Conservation (phyloP, 768 basidiomycete genomes). For the Collybia mongolica region DNA sequence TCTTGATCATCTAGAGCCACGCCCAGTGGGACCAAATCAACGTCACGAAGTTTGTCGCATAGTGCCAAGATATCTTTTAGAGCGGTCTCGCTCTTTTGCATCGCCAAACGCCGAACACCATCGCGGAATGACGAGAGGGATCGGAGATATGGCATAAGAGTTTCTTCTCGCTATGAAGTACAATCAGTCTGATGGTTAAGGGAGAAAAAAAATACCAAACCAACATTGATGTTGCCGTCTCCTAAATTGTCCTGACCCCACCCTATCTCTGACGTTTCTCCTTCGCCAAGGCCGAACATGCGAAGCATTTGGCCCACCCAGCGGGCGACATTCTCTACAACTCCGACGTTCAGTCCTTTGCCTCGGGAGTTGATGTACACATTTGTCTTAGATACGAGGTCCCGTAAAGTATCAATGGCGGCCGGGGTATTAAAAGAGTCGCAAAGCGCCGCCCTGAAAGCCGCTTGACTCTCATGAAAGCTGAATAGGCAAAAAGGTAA, state of each 20-base stretch:
- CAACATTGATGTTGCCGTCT: slow-evolving; percentile 49
- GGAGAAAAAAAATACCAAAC: slow-evolving; percentile 23
- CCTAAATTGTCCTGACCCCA: slow-evolving; percentile 73
- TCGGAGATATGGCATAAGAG: slow-evolving; percentile 87
- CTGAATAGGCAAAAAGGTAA: slow-evolving; percentile 35
- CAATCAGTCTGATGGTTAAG: slow-evolving; percentile 9
- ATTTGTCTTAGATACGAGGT: slow-evolving; percentile 83
- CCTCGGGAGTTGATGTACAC: slow-evolving; percentile 77
- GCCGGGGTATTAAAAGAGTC: slow-evolving; percentile 97
- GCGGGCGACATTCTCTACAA: slow-evolving; percentile 62
- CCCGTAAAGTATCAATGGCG: slow-evolving; percentile 73
- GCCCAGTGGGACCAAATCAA: slow-evolving; percentile 89
- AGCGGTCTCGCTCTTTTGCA: slow-evolving; percentile 62
- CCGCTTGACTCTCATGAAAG: slow-evolving; percentile 67
- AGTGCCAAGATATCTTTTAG: slow-evolving; percentile 81
- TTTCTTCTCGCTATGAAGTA: slow-evolving; percentile 66
- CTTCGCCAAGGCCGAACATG: slow-evolving; percentile 79
- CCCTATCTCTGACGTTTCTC: slow-evolving; percentile 66
- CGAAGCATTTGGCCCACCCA: slow-evolving; percentile 76
- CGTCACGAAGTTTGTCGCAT: slow-evolving; percentile 87
- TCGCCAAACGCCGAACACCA: slow-evolving; percentile 79
- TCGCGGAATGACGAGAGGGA: slow-evolving; percentile 90
- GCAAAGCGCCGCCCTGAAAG: slow-evolving; percentile 85
- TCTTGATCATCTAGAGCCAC: slow-evolving; percentile 97
- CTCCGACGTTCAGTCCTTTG: slow-evolving; percentile 54